Base-by-base conservation (phyloP, 805 yeast genomes). In the Metschnikowia lochheadii region DNA sequence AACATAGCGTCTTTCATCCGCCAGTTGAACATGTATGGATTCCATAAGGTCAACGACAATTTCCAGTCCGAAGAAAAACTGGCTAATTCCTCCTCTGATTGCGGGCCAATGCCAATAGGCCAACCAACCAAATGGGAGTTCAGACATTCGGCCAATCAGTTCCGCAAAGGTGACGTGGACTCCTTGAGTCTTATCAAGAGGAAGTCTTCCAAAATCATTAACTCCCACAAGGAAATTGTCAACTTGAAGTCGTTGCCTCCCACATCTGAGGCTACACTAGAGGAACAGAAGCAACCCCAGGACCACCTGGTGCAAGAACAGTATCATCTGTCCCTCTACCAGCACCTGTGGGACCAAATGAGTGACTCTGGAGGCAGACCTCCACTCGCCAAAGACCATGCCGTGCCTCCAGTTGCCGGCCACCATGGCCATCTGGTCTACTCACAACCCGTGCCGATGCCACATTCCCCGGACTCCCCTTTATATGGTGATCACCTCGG, bases 161-260 rank as follows among this genome's bases (percentile, higher is more conserved):
- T 91, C 69, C 79, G 81, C 56, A 84, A 89, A 47, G 97, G 96
- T 39, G 94, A 90, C 64, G 67, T 82, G 14, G 94, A 84, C 40
- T 75, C 85, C 10, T 69, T 91, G 53, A 80, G 87, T 49, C 74
- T 79, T 14, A 92, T 91, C 63, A 91, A 89, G 66, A 76, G 98
- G 54, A 72, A 97, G 43, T 81, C 94, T 37, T 66, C 68, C 40
- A 71, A 70, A 54, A 72, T 70, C 49, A 61, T 67, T 41, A 65
- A 64, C 53, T 57, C 67, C 17, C 75, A 67, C 49, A 69, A 70
- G 56, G 78, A 73, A 52, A 63, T 72, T 7, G 73, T 72, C 41
- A 67, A 57, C 53, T 56, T 67, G 53, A 70, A 67, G 58, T 58
- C 66, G 37, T 62, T 67, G 18, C 70, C 69, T 34, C 66, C 66